Evolutionary conservation across 2,329 filamentous ascomycete species (phyloP).

Genomic region (Sclerotinia trifoliorum): DNA sequence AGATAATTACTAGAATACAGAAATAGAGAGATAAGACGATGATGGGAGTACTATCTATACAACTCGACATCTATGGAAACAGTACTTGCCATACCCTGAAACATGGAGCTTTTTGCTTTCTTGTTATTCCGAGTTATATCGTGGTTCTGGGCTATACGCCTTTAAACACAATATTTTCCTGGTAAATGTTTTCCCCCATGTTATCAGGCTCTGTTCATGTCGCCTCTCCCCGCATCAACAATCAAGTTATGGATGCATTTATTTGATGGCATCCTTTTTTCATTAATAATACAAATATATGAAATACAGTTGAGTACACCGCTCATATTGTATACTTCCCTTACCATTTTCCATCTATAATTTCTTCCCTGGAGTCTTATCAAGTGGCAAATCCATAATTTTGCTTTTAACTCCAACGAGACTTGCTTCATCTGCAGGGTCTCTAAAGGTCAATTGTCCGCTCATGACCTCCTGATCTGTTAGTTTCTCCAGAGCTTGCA

Average conservation of each 20-base stretch:
- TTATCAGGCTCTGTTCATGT: too few relatives aligned
- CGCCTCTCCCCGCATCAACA: background rate
- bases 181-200: background rate
- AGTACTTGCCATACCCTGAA: background rate
- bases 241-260: background rate
- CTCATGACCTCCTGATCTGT: conserved; percentile 51
- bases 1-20: background rate
- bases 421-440: conserved; percentile 44
- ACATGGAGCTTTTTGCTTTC: background rate
- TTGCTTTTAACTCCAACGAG: conserved; percentile 43
- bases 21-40: too few relatives aligned
- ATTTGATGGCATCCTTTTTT: background rate
- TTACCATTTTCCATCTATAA: conserved; percentile 28
- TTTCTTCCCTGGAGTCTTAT: conserved; percentile 38
- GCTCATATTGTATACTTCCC: background rate
- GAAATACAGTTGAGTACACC: background rate
- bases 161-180: background rate
- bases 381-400: conserved; percentile 42
- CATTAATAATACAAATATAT: conserved; percentile 2
- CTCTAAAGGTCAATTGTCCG: conserved; percentile 51
- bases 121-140: background rate
- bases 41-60: background rate
- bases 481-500: conserved; percentile 53
- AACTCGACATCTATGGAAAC: background rate
- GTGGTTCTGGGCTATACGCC: background rate